A percentile compares a stretch with the other conserved stretches of the same genome.
Conservation (phyloP, 768 basidiomycete species). For the Rhodotorula sphaerocarpa region DNA sequence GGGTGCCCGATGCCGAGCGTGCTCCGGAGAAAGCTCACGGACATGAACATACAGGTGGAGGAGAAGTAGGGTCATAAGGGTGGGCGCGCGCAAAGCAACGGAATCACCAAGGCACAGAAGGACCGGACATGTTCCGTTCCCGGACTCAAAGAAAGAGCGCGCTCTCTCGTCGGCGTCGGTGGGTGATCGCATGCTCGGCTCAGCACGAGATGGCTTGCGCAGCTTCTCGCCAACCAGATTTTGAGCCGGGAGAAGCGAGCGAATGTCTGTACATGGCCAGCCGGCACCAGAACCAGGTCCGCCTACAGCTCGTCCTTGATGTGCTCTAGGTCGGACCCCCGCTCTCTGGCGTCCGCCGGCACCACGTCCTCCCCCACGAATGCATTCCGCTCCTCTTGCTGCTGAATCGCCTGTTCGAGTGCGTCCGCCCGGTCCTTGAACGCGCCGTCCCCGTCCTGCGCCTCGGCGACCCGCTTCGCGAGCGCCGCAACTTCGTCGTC, state of each 20-base stretch:
- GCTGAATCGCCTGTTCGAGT: constrained; percentile 37
- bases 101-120: too few relatives aligned
- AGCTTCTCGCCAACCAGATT: too few relatives aligned
- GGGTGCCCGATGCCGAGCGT: constrained; percentile 14
- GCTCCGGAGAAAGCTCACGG: constrained; percentile 10
- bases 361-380: constrained; percentile 16
- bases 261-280: too few relatives aligned
- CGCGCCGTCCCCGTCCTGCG: constrained; percentile 2
- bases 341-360: not conserved
- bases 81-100: too few relatives aligned
- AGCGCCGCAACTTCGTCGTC: constrained; percentile 83
- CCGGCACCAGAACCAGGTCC: too few relatives aligned
- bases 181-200: too few relatives aligned
- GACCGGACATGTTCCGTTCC: too few relatives aligned
- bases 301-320: constrained; percentile 18
- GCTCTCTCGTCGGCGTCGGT: too few relatives aligned
- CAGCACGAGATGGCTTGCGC: too few relatives aligned
- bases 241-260: too few relatives aligned
- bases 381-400: constrained; percentile 30
- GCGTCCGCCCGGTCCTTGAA: constrained; percentile 34
- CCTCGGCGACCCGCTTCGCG: constrained; percentile 59
- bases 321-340: not conserved
- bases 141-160: too few relatives aligned
- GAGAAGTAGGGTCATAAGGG: not conserved
- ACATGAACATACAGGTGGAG: not conserved